Evolutionary conservation across 148 eudicot genomes (phyloP).

Genomic region (Spergularia bocconei): DNA sequence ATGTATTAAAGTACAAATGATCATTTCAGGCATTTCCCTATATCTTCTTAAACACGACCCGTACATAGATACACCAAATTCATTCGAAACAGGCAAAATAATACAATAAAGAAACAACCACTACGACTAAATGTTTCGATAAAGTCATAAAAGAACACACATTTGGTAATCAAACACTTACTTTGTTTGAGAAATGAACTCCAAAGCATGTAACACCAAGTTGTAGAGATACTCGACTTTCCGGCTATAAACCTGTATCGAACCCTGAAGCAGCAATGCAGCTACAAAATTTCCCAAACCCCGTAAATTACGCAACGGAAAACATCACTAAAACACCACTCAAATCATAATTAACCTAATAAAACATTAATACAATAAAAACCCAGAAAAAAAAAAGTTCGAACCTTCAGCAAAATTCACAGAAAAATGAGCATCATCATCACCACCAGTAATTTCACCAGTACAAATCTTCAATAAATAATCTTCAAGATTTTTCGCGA

Average conservation of each 20-base stretch:
- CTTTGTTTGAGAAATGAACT: slow-evolving; percentile 77
- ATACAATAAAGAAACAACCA: too few species aligned
- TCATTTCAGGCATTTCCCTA: too few species aligned
- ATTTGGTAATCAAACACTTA: slow-evolving; percentile 21
- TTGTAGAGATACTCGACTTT: slow-evolving; percentile 92
- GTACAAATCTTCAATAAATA: slow-evolving; percentile 86
- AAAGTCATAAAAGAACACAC: not conserved
- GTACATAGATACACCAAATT: too few species aligned
- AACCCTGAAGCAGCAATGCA: slow-evolving; percentile 86
- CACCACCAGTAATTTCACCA: slow-evolving; percentile 53
- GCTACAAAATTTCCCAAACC: slow-evolving; percentile 48
- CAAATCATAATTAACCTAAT: not conserved
- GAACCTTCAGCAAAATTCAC: slow-evolving; percentile 88
- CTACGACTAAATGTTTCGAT: not conserved
- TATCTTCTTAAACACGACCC: too few species aligned
- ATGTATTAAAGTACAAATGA: too few species aligned
- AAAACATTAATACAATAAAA: slow-evolving; percentile 7
- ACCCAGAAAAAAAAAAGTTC: not conserved
- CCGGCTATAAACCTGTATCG: slow-evolving; percentile 83
- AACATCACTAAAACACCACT: not conserved
- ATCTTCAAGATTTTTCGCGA: slow-evolving; percentile 71
- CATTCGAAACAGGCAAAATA: too few species aligned
- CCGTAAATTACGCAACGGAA: slow-evolving; percentile 1
- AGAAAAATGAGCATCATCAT: slow-evolving; percentile 45
- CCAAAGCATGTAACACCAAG: slow-evolving; percentile 79